Evolutionary conservation across 306 rosid genomes (phyloP).

Genomic region (Hippophae tibetana): DNA sequence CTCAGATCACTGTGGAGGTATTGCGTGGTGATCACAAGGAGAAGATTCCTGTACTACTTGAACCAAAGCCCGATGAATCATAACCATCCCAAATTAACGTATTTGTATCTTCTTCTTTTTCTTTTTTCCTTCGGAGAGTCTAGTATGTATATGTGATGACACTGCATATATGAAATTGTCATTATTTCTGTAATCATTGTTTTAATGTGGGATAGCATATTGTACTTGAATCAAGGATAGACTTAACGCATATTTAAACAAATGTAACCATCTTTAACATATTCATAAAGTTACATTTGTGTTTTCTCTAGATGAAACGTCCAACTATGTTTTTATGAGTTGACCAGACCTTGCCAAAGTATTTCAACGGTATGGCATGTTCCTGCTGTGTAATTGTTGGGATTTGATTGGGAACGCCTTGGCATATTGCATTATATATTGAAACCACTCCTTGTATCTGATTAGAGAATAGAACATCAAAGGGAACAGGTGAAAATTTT

Average conservation of each 20-base stretch:
- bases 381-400: too few relatives aligned
- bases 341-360: too few relatives aligned
- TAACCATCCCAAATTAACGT: constrained; percentile 19
- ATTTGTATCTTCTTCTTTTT: too few relatives aligned
- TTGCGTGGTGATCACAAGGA: constrained; percentile 94
- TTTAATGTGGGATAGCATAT: neutral
- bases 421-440: too few relatives aligned
- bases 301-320: too few relatives aligned
- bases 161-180: constrained; percentile 1
- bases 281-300: neutral
- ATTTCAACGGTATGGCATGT: too few relatives aligned
- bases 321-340: too few relatives aligned
- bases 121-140: neutral
- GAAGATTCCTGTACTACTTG: constrained; percentile 78
- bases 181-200: constrained; percentile 6
- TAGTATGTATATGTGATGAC: neutral
- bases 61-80: constrained; percentile 84
- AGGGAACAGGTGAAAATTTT: too few relatives aligned
- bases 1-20: constrained; percentile 82
- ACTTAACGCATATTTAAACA: neutral
- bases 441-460: too few relatives aligned
- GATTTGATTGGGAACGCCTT: too few relatives aligned
- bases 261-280: neutral
- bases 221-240: constrained; percentile 9
- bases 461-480: too few relatives aligned